Base-by-base conservation (phyloP, 75 land plant species). In the Azolla pinnata region DNA sequence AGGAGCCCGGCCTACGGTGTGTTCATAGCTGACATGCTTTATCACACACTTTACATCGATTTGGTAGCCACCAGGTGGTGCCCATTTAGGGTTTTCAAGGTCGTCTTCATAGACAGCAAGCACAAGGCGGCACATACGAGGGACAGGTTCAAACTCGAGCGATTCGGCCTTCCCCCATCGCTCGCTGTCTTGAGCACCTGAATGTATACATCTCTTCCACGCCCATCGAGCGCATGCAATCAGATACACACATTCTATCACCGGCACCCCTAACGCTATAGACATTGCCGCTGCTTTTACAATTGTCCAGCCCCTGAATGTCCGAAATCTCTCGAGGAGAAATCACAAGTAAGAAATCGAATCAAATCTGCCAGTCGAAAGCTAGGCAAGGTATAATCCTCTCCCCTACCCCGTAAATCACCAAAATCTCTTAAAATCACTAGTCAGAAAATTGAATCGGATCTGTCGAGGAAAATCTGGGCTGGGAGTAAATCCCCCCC, bases 21-120 rank as follows among this genome's bases (percentile, higher is more conserved):
- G 63, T 8, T 69, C 63, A 33, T 83, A 61, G 32, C 58, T 46
- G 50, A 69, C 80, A 12, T 72, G 60, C 25, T 65, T 56, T 32
- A 79, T 54, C 0, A 84, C 68, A 62, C 70, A 66, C 7, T 71
- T 75, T 16, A 82, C 73, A 33, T 84, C 49, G 8, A 88, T 72
- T 0, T 76, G 59, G 59, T 84, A 84, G 1, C 93, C 93, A 18
- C 87, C 85, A 0, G 79, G 81, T 2, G 88, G 93, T n/a, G 69
- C 80, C 88, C 82, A 82, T 20, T 58, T 20, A 1, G 93, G 93
- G 44, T 79, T 67, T 0, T 62, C 44, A 20, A 84, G 64, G 60
- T 84, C 93, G 35, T 81, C 77, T 55, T 88, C 85, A 64, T 88
- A 88, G 0, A 68, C 75, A 42, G 85, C 67, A 4, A 88, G 63